Percentiles rank a stretch among this genome's conserved stretches.
phyloP scores from a whole-genome alignment of 305 asterid genomes.

The Fraxinus sp. region DNA sequence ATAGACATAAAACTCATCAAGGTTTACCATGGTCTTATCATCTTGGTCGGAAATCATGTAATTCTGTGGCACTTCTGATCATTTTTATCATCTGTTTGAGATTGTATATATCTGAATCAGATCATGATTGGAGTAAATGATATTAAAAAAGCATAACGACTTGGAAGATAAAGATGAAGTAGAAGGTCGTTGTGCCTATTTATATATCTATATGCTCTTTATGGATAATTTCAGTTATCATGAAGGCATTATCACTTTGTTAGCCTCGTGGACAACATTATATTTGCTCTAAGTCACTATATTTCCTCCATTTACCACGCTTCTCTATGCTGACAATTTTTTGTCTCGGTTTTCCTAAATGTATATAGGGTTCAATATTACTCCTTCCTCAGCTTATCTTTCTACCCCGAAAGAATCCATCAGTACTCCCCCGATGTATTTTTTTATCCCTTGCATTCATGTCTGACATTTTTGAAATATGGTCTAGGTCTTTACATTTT shows the following conservation, averaged over 20 bases:
- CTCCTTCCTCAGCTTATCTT: background rate
- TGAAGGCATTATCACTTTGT: background rate
- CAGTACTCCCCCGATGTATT: background rate
- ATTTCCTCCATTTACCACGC: background rate
- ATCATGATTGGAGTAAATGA: background rate
- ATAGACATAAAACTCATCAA: background rate
- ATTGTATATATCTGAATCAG: background rate
- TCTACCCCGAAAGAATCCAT: background rate
- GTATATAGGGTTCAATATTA: background rate
- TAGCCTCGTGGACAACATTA: background rate
- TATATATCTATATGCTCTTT: too few species aligned
- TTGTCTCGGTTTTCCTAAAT: background rate
- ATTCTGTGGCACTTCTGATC: background rate
- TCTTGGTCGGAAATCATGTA: background rate
- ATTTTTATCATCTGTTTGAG: background rate
- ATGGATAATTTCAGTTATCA: background rate
- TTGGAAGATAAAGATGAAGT: too few species aligned
- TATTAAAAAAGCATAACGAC: background rate
- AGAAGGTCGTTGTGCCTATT: too few species aligned
- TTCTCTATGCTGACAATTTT: background rate
- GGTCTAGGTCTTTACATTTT: background rate
- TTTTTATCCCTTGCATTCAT: background rate
- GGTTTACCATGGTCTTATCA: background rate
- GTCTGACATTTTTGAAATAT: too few species aligned
- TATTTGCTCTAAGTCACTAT: background rate